Evolutionary conservation across 1,139 yeast species (phyloP), one percentile per base, ranked within the genome.

Genomic region (Candida sanyaensis): DNA sequence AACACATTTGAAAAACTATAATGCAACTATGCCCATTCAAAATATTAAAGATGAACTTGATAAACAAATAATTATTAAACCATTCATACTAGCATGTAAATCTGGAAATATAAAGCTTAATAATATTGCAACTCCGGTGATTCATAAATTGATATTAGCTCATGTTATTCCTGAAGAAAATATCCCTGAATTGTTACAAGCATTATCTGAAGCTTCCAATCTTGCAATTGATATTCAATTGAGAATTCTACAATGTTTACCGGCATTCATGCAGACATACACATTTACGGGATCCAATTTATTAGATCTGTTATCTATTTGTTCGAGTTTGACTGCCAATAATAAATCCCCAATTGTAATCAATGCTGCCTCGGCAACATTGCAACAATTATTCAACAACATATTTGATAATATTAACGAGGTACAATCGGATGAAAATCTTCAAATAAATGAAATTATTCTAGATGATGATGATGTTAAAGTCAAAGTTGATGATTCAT

Each of bases 291-390:
- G 83, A 10, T 74, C 70, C 0, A 64, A 79, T 31, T 72, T 91
- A 38, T 72, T 83, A 6, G 80, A 79, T 48, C 64, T 90, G n/a
- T 68, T 92, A 37, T 71, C 72, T 21, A 81, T 93, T 6, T 89
- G 96, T 59, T 78, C 95, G 0, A 77, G 82, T 37, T 73, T 93
- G 45, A 91, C 89, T 45, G 72, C 83, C 7, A 78, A 83, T 17
- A 87, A 83, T 52, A 87, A 86, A 56, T 78, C 85, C 4, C 82
- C 88, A 0, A 88, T 88, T 53, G 96, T 93, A 3, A 77, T 83
- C n/a, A 92, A 91, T 57, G 88, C 98, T 0, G 97, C 97, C 0
- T 83, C 90, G 42, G 99, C 98, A 2, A 90, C 98, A 1, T 77
- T 91, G 42, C 96, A 91, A 55, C 98, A 93, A 62, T 68, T 93